phyloP scores from a whole-genome alignment of 2,329 filamentous ascomycete species.

The Fusarium sp. region DNA sequence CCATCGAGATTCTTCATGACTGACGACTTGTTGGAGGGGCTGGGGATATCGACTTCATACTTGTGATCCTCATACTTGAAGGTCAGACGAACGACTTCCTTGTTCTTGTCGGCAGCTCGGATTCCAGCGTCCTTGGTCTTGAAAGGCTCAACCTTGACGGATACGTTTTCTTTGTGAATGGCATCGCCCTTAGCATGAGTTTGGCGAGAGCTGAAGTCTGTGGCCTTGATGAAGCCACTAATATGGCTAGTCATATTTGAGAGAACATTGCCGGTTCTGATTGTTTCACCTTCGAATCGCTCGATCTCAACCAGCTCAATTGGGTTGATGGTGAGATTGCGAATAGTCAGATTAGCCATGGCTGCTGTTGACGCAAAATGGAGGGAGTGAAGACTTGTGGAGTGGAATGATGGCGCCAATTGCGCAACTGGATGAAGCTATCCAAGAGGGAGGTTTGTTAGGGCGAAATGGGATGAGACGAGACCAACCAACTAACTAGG shows the following conservation, averaged over 20 bases:
- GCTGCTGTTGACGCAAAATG: slow-evolving; percentile 19
- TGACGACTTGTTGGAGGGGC: slow-evolving; percentile 69
- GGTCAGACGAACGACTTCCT: slow-evolving; percentile 79
- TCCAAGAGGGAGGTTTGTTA: background rate
- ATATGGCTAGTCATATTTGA: slow-evolving; percentile 61
- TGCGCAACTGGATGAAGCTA: slow-evolving; percentile 7
- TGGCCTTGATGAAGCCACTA: slow-evolving; percentile 60
- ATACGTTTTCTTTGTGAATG: slow-evolving; percentile 72
- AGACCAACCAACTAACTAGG: too few species aligned
- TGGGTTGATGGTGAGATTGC: slow-evolving; percentile 83
- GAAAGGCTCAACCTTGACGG: slow-evolving; percentile 77
- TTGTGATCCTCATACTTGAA: slow-evolving; percentile 70
- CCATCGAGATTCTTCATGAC: slow-evolving; percentile 69
- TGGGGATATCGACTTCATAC: slow-evolving; percentile 81
- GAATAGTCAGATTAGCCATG: slow-evolving; percentile 75
- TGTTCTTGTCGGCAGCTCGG: slow-evolving; percentile 67
- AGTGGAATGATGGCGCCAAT: slow-evolving; percentile 12
- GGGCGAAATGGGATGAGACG: background rate
- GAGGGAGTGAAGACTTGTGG: background rate
- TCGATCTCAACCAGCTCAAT: slow-evolving; percentile 80
- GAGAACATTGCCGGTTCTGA: slow-evolving; percentile 60
- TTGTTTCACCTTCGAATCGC: slow-evolving; percentile 71
- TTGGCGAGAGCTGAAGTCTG: slow-evolving; percentile 50
- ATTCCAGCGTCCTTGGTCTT: slow-evolving; percentile 70
- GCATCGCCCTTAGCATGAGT: slow-evolving; percentile 66